Base-by-base conservation (phyloP, 257 asterid species). In the Solanum etuberosum region DNA sequence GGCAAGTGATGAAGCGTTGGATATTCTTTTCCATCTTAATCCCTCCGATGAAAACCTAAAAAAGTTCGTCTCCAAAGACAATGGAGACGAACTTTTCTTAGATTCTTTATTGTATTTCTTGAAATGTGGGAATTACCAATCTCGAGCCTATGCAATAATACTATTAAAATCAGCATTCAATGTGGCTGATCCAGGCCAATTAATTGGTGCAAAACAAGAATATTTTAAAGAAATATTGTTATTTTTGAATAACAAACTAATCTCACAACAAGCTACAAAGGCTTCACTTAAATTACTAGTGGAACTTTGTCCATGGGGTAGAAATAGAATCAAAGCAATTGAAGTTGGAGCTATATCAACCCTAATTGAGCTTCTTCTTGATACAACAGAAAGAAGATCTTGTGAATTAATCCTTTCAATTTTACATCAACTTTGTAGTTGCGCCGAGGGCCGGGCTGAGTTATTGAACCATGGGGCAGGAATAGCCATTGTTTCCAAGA, bases 401-500 rank as follows among this genome's bases (percentile, higher is more conserved):
- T 89, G 90, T 16, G 98, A 96, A 88, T 88, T 94, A 10, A 85
- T 82, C 1, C 70, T 96, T 23, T 34, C 89, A 5, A 88, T 88
- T 29, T 70, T 96, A 89, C 96, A 96, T 37, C 97, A 93, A 88
- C 93, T 96, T 1, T 94, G 98, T 72, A 67, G 93, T 38, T 92
- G 98, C 40, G 98, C 98, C 0, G 98, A 94, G 57, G 98, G 98
- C 18, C 91, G 98, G 1, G 97, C 98, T 0, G 94, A 93, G 90
- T 88, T 96, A 48, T 85, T 94, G 88, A 87, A 89, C 43, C 98
- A 96, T 40, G 96, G 91, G 7, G 98, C 93, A 2, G 98, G 98
- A 3, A 25, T 94, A 21, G 98, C 98, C 6, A 42, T 94, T 2
- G 93, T 96, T 12, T 96, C 98, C 6, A 94, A 93, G 94, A 94